Conservation (phyloP, 1,139 yeast genomes). For the Insectozyma bohioensis region DNA sequence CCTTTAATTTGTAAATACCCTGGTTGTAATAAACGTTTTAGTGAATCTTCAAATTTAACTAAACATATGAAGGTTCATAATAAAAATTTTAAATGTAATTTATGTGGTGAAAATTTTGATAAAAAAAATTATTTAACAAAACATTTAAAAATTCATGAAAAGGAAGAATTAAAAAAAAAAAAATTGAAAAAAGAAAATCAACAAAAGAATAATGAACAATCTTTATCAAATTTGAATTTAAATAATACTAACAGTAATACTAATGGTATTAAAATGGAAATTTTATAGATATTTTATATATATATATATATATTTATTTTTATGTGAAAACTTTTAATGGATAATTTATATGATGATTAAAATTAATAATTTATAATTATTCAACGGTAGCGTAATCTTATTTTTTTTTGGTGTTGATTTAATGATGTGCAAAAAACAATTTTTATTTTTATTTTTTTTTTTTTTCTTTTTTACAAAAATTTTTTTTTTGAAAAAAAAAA, state of each 20-base stretch:
- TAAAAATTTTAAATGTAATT: conserved; percentile 48
- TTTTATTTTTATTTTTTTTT: conserved; percentile 1
- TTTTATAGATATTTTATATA: no score
- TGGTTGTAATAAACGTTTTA: conserved; percentile 80
- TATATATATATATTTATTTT: no score
- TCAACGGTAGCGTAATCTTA: neutral
- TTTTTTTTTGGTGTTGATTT: no score
- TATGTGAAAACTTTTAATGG: no score
- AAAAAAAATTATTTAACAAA: conserved; percentile 37
- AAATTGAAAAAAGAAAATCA: conserved; percentile 3
- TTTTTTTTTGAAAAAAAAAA: no score
- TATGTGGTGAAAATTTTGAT: conserved; percentile 54
- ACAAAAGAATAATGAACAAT: no score
- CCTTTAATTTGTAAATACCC: conserved; percentile 79
- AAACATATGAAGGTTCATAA: conserved; percentile 80
- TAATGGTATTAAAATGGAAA: no score
- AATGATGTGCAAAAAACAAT: no score
- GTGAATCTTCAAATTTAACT: conserved; percentile 84
- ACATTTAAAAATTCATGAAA: conserved; percentile 34
- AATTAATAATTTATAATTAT: no score
- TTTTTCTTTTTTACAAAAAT: neutral
- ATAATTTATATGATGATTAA: no score
- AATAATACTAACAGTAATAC: no score
- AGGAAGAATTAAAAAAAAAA: conserved; percentile 4
- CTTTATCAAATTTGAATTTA: no score